Evolutionary conservation across 2,329 filamentous ascomycete genomes (phyloP).

Genomic region (Ophiostoma novo-ulmi): DNA sequence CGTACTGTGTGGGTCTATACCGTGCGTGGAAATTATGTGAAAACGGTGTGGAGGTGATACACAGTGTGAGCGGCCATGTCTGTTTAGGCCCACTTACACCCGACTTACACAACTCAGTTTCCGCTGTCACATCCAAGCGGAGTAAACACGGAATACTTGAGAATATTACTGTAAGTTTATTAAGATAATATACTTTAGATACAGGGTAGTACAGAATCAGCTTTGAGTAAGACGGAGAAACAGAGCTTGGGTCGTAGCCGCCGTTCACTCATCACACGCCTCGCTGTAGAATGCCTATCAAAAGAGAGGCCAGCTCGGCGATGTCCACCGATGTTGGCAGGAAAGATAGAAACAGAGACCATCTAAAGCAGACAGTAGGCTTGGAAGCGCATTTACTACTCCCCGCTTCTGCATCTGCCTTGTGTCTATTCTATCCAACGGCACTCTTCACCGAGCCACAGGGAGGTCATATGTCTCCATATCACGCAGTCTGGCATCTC

Average conservation of each 20-base stretch:
- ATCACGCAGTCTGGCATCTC: not conserved
- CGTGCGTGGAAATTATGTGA: not conserved
- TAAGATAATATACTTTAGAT: not conserved
- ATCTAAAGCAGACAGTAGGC: not conserved
- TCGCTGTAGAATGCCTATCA: not conserved
- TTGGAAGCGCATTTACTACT: too few species aligned
- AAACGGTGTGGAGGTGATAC: not conserved
- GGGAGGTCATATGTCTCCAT: not conserved
- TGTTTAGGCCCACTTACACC: not conserved
- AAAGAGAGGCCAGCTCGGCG: not conserved
- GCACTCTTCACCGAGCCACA: not conserved
- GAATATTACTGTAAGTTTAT: not conserved
- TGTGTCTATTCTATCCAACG: not conserved
- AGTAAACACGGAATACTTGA: not conserved
- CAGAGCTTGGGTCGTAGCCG: not conserved
- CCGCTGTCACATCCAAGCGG: not conserved
- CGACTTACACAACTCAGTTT: not conserved
- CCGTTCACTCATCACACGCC: not conserved
- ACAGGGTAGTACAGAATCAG: not conserved
- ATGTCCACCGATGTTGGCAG: not conserved
- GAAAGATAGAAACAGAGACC: not conserved
- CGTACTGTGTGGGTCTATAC: constrained; percentile 13
- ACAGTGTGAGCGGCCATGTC: not conserved
- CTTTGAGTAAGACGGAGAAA: not conserved
- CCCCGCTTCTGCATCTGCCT: not conserved